These are phyloP conservation scores for Candida taoyuanica DNA, from an alignment of 805 yeast genomes.

Conservation along the genomic window DNA sequence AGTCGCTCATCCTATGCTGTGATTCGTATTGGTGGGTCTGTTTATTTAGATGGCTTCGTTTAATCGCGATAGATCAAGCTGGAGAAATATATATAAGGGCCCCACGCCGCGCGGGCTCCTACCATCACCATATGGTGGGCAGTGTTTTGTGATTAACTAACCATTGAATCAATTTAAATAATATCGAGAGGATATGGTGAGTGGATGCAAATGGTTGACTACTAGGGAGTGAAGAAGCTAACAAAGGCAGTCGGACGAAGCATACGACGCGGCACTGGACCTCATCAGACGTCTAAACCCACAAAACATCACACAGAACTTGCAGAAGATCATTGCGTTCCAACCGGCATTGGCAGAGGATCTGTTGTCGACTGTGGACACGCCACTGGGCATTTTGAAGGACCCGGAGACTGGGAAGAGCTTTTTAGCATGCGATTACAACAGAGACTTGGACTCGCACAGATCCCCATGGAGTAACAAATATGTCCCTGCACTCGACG, in stretches of 20 bases:
- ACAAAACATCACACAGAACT: slow-evolving; percentile 42
- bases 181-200: not conserved
- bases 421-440: slow-evolving; percentile 86
- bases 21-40: not conserved
- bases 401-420: slow-evolving; percentile 45
- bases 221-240: too few relatives aligned
- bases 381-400: slow-evolving; percentile 54
- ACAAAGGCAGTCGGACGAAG: slow-evolving; percentile 33
- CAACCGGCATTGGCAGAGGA: slow-evolving; percentile 75
- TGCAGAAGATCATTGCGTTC: slow-evolving; percentile 41
- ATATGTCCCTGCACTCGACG: slow-evolving; percentile 55
- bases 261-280: slow-evolving; percentile 75
- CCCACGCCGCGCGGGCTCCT: too few relatives aligned
- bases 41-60: too few relatives aligned
- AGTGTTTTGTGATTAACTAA: too few relatives aligned
- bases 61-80: too few relatives aligned
- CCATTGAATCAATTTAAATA: too few relatives aligned
- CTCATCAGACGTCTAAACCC: slow-evolving; percentile 75
- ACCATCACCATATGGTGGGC: too few relatives aligned
- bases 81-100: too few relatives aligned
- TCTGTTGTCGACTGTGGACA: slow-evolving; percentile 78
- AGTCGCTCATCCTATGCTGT: slow-evolving; percentile 24
- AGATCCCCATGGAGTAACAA: slow-evolving; percentile 88
- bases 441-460: slow-evolving; percentile 89
- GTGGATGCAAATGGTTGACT: too few relatives aligned